phyloP scores from a whole-genome alignment of 2,329 filamentous ascomycete genomes.

The Talaromyces sp. region DNA sequence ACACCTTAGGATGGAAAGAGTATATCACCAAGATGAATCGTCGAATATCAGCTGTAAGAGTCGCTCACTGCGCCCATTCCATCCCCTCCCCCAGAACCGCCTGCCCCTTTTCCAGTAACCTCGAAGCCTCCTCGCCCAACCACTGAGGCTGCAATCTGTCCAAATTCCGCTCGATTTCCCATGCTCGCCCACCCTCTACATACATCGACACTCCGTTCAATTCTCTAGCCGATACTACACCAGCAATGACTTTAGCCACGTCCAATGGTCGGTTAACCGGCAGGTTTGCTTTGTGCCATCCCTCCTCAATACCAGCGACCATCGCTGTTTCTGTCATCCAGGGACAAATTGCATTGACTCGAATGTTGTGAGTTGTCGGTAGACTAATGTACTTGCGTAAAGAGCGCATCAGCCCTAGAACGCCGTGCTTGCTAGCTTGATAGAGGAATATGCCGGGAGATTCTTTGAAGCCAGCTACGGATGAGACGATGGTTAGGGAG shows the following conservation, averaged over 20 bases:
- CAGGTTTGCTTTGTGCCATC: neutral
- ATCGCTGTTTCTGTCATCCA: neutral
- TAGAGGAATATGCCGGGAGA: neutral
- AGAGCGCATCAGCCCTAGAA: neutral
- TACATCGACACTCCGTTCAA: neutral
- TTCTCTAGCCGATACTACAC: neutral
- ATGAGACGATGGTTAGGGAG: neutral
- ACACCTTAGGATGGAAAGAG: too few species aligned
- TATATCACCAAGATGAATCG: too few species aligned
- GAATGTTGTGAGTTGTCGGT: neutral
- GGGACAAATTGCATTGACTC: neutral
- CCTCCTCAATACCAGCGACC: neutral
- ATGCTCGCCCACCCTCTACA: neutral
- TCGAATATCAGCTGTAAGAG: neutral
- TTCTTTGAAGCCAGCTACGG: neutral
- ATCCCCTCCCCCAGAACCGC: neutral
- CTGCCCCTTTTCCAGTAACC: neutral
- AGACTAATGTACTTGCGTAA: neutral
- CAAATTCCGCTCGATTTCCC: neutral
- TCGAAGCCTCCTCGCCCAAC: neutral
- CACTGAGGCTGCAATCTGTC: neutral
- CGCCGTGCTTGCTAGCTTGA: neutral
- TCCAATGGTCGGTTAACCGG: neutral
- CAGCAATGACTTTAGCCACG: neutral
- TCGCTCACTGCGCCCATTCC: neutral